These are phyloP conservation scores for Epithele typhae DNA, from an alignment of 768 basidiomycete genomes.

Conservation along the genomic window DNA sequence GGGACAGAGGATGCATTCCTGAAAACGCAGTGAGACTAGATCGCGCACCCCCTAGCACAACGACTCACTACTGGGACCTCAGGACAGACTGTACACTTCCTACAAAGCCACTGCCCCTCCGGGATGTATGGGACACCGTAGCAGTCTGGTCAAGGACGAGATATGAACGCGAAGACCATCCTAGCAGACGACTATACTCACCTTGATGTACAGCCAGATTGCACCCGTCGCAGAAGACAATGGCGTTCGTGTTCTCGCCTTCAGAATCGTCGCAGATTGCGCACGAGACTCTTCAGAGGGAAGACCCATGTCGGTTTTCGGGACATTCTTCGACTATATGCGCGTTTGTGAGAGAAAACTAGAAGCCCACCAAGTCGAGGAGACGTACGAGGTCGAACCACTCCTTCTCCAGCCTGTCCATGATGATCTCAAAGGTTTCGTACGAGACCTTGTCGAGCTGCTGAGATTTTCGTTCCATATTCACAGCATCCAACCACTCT, in stretches of 20 bases:
- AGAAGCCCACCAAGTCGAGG: no score
- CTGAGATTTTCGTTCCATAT: constrained; percentile 75
- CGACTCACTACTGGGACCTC: constrained; percentile 86
- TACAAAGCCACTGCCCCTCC: constrained; percentile 98
- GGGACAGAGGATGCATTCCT: constrained; percentile 95
- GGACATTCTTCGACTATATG: constrained; percentile 83
- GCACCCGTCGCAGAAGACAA: constrained; percentile 99
- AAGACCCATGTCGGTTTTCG: constrained; percentile 80
- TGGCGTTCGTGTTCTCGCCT: constrained; percentile 97
- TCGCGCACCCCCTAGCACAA: no score
- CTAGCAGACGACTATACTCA: constrained; percentile 35
- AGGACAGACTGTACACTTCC: constrained; percentile 97
- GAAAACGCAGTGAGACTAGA: constrained; percentile 1
- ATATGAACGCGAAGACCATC: no score
- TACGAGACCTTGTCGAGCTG: constrained; percentile 67
- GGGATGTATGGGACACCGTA: constrained; percentile 99
- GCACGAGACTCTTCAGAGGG: constrained; percentile 96
- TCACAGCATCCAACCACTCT: constrained; percentile 89
- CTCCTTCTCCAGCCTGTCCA: constrained; percentile 98
- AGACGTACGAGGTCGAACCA: constrained; percentile 88
- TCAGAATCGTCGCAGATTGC: constrained; percentile 98
- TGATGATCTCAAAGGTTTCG: constrained; percentile 92
- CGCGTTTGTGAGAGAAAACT: no score
- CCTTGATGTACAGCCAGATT: constrained; percentile 99
- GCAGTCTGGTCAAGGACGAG: constrained; percentile 58